Evolutionary conservation across 2,329 filamentous ascomycete genomes (phyloP).

Genomic region (Biscogniauxia mediterranea): DNA sequence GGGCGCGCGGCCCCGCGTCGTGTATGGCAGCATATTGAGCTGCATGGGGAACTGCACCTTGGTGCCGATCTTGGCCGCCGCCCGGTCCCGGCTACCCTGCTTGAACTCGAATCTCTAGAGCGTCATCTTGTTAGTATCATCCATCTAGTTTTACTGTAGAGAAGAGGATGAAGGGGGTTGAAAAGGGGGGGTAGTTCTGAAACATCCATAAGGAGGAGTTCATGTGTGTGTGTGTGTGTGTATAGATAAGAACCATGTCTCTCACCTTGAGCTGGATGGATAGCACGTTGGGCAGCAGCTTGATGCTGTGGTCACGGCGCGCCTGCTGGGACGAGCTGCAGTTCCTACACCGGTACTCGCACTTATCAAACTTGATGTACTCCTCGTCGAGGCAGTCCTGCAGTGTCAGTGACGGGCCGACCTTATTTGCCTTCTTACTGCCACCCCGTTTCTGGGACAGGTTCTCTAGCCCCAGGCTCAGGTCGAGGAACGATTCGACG

Average conservation of each 20-base stretch:
- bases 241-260: conserved; percentile 18
- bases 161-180: no score
- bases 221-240: no score
- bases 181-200: no score
- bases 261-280: conserved; percentile 88
- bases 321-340: conserved; percentile 78
- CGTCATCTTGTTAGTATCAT: conserved; percentile 1
- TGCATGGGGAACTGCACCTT: conserved; percentile 81
- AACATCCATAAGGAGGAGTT: no score
- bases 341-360: conserved; percentile 81
- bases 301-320: conserved; percentile 79
- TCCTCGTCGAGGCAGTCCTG: conserved; percentile 78
- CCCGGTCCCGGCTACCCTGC: conserved; percentile 60
- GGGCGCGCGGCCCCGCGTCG: conserved; percentile 59
- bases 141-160: no score
- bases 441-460: conserved; percentile 59
- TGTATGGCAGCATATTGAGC: conserved; percentile 89
- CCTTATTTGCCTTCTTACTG: conserved; percentile 52
- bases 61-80: conserved; percentile 83
- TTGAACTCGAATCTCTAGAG: conserved; percentile 69
- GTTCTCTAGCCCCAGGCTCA: conserved; percentile 82
- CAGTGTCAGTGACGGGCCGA: conserved; percentile 52
- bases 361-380: conserved; percentile 84
- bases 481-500: conserved; percentile 85
- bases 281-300: conserved; percentile 81